Evolutionary conservation across 1,284 basidiomycete species (phyloP), one percentile per base, ranked within the genome.

Genomic region (Cerrena zonata): DNA sequence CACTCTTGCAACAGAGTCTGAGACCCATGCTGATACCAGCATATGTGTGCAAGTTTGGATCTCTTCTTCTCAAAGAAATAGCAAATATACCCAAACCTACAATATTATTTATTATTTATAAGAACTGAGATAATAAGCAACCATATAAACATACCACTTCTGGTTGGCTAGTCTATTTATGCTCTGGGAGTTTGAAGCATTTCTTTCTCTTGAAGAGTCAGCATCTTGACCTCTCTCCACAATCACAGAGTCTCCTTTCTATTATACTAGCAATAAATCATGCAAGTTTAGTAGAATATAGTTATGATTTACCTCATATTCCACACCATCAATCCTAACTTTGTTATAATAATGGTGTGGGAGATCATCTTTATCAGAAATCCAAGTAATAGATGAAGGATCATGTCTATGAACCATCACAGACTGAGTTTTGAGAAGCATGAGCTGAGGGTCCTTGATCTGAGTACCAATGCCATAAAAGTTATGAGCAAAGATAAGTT

Each of bases 1-100:
- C 75, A 74, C 56, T 87, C 80, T 56, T 84, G 81, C 1, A 86
- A 68, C 4, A 82, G 60, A 0, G 80, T 86, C 57, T 81, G 78
- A 4, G 79, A 81, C 2, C 81, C 80, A 66, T 84, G 84, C 23
- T 72, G 67, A 51, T 79, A 72, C 84, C 85, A 87, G 50, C 82
- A 79, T 0, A 71, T 80, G 63, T 87, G 84, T 52, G 83, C 80
- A 62, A 69, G 71, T 57, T 77, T 78, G 50, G 57, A 55, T 4
- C 47, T 57, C 25, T 63, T 46, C 23, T 64, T 56, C 46, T 82
- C 76, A 53, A 73, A 82, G 52, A 86, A 75, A 56, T 82, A 84
- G 5, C 70, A 71, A 45, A 87, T 82, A 24, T 70, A 70, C 48
- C 76, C 78, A 58, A 87, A 87, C 84, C 84, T 86, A 43, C 4